Conservation (phyloP, 2,329 filamentous ascomycete genomes). For the Falciphora oryzae region DNA sequence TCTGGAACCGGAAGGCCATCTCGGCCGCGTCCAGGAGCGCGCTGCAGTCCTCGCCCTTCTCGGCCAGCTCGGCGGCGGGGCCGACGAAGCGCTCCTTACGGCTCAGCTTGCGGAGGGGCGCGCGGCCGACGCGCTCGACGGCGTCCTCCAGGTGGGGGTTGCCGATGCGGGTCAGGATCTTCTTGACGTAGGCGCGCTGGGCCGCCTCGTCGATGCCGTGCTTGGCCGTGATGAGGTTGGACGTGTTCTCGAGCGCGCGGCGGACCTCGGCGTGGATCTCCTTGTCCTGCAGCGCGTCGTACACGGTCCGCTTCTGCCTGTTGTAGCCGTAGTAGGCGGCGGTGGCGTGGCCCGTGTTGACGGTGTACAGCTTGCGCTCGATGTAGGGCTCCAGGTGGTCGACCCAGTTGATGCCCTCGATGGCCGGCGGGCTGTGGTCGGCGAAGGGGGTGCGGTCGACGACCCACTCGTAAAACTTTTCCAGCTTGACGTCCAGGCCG, state of each 20-base stretch:
- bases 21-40: slow-evolving; percentile 78
- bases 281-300: slow-evolving; percentile 78
- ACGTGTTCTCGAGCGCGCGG: slow-evolving; percentile 78
- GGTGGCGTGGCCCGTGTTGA: slow-evolving; percentile 96
- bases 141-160: slow-evolving; percentile 91
- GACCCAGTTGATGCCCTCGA: slow-evolving; percentile 52
- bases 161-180: slow-evolving; percentile 87
- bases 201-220: slow-evolving; percentile 70
- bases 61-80: slow-evolving; percentile 82
- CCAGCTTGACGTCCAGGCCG: slow-evolving; percentile 86
- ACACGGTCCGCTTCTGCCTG: slow-evolving; percentile 78
- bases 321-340: slow-evolving; percentile 93
- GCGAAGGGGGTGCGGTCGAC: slow-evolving; percentile 60
- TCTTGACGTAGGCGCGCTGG: slow-evolving; percentile 82
- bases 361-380: slow-evolving; percentile 89
- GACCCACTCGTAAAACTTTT: slow-evolving; percentile 99
- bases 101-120: slow-evolving; percentile 86
- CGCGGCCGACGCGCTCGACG: slow-evolving; percentile 91
- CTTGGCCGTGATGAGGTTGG: slow-evolving; percentile 78
- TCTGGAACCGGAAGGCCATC: slow-evolving; percentile 92
- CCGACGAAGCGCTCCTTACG: slow-evolving; percentile 96
- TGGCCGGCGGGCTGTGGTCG: slow-evolving; percentile 11
- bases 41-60: slow-evolving; percentile 66
- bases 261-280: slow-evolving; percentile 76
- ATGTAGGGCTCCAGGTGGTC: slow-evolving; percentile 14